phyloP scores from a whole-genome alignment of 176 grass and related monocot species.

The Musa schizocarpa region DNA sequence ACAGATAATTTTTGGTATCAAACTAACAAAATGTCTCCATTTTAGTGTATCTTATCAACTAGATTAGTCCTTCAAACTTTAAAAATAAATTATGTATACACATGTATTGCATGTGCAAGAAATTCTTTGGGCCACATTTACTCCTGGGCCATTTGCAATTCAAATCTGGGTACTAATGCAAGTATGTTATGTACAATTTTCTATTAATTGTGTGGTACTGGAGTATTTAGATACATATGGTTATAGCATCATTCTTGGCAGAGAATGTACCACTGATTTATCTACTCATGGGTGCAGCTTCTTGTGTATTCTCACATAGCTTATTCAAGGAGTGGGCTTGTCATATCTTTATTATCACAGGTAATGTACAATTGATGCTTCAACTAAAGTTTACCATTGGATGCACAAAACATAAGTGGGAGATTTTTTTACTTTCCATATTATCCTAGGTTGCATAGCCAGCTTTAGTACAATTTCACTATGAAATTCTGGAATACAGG shows the following conservation, averaged over 20 bases:
- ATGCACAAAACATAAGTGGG: not conserved
- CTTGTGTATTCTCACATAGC: constrained; percentile 40
- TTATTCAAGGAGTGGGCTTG: constrained; percentile 46
- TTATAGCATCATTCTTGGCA: not conserved
- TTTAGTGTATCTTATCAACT: too few relatives aligned
- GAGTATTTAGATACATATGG: not conserved
- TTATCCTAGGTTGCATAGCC: not conserved
- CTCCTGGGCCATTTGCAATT: too few relatives aligned
- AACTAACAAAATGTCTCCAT: too few relatives aligned
- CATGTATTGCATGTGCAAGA: too few relatives aligned
- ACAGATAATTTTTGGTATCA: too few relatives aligned
- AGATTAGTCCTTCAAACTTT: too few relatives aligned
- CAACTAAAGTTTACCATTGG: not conserved
- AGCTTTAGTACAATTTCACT: not conserved
- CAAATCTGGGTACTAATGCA: too few relatives aligned
- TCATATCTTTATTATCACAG: constrained; percentile 52
- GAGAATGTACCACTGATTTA: not conserved
- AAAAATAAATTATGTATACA: too few relatives aligned
- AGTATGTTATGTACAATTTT: not conserved
- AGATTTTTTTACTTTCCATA: not conserved
- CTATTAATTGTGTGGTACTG: not conserved
- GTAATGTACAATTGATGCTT: constrained; percentile 34
- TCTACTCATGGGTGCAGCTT: constrained; percentile 43
- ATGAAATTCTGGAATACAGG: too few relatives aligned
- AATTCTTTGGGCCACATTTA: too few relatives aligned